Conservation (phyloP, 495 filamentous ascomycete species). For the Hyaloscypha finlandica region DNA sequence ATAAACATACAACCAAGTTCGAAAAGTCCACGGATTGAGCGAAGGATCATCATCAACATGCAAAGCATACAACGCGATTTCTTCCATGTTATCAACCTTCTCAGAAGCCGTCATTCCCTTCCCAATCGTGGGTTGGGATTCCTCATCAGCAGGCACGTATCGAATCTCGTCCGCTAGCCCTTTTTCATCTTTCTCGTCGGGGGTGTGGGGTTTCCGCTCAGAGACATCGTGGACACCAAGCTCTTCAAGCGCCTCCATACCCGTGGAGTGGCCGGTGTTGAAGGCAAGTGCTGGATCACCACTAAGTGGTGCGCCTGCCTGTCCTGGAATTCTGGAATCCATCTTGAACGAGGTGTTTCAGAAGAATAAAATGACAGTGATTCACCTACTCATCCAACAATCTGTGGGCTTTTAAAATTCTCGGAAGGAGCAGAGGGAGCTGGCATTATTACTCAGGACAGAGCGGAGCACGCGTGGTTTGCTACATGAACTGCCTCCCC, state of each 20-base stretch:
- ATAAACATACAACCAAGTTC: background rate
- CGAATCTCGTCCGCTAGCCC: background rate
- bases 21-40: slow-evolving; percentile 17
- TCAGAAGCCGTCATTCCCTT: slow-evolving; percentile 9
- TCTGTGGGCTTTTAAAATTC: no score
- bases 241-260: slow-evolving; percentile 2
- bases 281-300: background rate
- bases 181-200: background rate
- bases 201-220: background rate
- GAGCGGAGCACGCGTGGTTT: no score
- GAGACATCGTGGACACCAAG: slow-evolving; percentile 8
- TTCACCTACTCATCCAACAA: no score
- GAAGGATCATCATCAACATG: slow-evolving; percentile 22
- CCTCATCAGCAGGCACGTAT: slow-evolving; percentile 11
- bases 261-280: slow-evolving; percentile 5
- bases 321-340: slow-evolving; percentile 10
- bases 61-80: slow-evolving; percentile 6
- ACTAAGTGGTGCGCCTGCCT: slow-evolving; percentile 1
- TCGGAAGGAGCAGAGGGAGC: no score
- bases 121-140: background rate
- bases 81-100: slow-evolving; percentile 14
- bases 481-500: no score
- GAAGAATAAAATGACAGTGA: no score
- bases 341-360: background rate
- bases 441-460: no score